Conservation (phyloP, 2,329 filamentous ascomycete genomes). For the Alternaria solani region DNA sequence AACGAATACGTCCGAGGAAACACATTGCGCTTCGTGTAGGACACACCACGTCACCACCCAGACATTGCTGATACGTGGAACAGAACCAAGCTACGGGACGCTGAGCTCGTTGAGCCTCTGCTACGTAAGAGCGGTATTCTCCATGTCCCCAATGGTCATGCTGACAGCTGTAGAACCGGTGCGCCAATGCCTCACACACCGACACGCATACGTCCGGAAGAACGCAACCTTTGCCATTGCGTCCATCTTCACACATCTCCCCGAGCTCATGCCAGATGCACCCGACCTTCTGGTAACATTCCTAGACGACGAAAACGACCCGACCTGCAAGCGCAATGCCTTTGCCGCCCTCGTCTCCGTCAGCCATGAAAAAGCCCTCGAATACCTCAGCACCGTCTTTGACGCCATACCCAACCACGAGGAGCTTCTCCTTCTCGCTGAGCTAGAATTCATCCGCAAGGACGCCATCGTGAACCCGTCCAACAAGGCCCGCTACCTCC, state of each 20-base stretch:
- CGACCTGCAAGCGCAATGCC: conserved; percentile 97
- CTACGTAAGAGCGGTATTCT: conserved; percentile 60
- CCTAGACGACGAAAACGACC: conserved; percentile 87
- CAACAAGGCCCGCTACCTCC: conserved; percentile 94
- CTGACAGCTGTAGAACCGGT: conserved; percentile 68
- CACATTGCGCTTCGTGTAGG: conserved; percentile 86
- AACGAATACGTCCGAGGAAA: conserved; percentile 99
- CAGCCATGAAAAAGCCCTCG: conserved; percentile 89
- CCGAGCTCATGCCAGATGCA: conserved; percentile 91
- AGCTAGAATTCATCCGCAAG: conserved; percentile 97
- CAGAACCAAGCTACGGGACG: conserved; percentile 86
- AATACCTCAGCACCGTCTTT: conserved; percentile 87
- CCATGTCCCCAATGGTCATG: not conserved
- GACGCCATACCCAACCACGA: conserved; percentile 94
- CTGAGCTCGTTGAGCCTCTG: conserved; percentile 94
- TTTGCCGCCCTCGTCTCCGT: conserved; percentile 91
- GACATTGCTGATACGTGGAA: conserved; percentile 24
- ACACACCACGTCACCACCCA: not conserved
- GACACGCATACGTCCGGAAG: conserved; percentile 97
- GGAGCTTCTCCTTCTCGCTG: conserved; percentile 89
- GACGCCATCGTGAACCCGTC: conserved; percentile 93
- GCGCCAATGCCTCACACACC: conserved; percentile 90
- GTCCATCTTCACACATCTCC: conserved; percentile 90
- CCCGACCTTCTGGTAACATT: conserved; percentile 90
- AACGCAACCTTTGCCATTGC: conserved; percentile 96